A percentile compares a stretch with the other conserved stretches of the same genome.
phyloP scores from a whole-genome alignment of 2,329 filamentous ascomycete genomes.

The Penicillium decumbens region DNA sequence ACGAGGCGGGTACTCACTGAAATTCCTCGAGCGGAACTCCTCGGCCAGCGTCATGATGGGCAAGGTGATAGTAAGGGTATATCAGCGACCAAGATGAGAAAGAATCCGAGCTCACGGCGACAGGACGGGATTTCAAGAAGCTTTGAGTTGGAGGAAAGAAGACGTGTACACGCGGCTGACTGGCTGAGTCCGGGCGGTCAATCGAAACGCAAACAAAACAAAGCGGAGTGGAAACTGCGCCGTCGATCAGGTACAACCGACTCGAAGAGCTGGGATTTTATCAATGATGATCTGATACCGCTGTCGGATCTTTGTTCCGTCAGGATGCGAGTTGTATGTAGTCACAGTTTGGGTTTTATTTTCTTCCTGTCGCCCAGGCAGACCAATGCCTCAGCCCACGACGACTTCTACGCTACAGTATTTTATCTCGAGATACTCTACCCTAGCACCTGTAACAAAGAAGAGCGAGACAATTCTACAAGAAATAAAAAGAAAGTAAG shows the following conservation, averaged over 20 bases:
- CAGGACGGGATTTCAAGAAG: background rate
- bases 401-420: too few species aligned
- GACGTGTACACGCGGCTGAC: conserved; percentile 20
- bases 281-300: background rate
- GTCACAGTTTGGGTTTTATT: background rate
- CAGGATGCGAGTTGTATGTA: too few species aligned
- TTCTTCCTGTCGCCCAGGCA: too few species aligned
- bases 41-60: conserved; percentile 56
- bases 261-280: background rate
- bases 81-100: conserved; percentile 2
- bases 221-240: conserved; percentile 13
- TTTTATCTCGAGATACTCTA: too few species aligned
- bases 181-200: conserved; percentile 18
- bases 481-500: background rate
- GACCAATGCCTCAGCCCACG: too few species aligned
- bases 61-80: background rate
- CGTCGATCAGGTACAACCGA: conserved; percentile 15
- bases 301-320: background rate
- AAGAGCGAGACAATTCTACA: background rate
- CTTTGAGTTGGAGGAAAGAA: conserved; percentile 8
- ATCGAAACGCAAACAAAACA: conserved; percentile 22
- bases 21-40: conserved; percentile 62
- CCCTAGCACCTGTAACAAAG: background rate
- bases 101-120: conserved; percentile 2
- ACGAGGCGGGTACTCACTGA: conserved; percentile 50